phyloP scores from a whole-genome alignment of 2,329 filamentous ascomycete species.

The Claviceps sp. region DNA sequence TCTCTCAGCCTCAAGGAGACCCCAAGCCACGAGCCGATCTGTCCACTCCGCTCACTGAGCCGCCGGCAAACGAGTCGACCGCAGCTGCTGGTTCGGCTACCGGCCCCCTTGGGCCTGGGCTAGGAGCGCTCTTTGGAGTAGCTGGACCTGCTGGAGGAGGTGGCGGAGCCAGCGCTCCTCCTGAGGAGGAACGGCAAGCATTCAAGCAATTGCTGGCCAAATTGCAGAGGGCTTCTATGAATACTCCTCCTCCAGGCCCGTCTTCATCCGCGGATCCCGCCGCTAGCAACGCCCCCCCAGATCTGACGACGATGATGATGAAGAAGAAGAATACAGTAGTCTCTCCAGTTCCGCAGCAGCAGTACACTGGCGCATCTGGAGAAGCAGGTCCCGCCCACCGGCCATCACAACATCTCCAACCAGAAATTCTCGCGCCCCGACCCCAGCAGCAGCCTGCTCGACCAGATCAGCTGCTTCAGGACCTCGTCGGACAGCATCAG shows the following conservation, averaged over 20 bases:
- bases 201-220: conserved; percentile 75
- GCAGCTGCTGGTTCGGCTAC: conserved; percentile 4
- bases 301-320: background rate
- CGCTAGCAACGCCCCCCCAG: conserved; percentile 15
- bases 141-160: background rate
- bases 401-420: conserved; percentile 24
- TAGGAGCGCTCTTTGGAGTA: conserved; percentile 3
- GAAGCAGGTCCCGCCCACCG: conserved; percentile 30
- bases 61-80: conserved; percentile 8
- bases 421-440: conserved; percentile 40
- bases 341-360: conserved; percentile 36
- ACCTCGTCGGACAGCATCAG: conserved; percentile 46
- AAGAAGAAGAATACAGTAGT: conserved; percentile 24
- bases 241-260: conserved; percentile 30
- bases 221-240: conserved; percentile 48
- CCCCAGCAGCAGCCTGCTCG: conserved; percentile 37
- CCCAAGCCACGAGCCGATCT: conserved; percentile 35
- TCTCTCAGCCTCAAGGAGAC: conserved; percentile 39
- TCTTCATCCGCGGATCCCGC: conserved; percentile 31
- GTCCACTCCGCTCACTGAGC: conserved; percentile 27
- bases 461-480: conserved; percentile 47
- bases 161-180: conserved; percentile 11
- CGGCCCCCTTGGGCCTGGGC: conserved; percentile 1
- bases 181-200: conserved; percentile 66
- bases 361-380: conserved; percentile 30